A percentile compares a stretch with the other conserved stretches of the same genome.
These are phyloP conservation scores for Lactifluus pinguis DNA, from an alignment of 768 basidiomycete species.

Conservation along the genomic window DNA sequence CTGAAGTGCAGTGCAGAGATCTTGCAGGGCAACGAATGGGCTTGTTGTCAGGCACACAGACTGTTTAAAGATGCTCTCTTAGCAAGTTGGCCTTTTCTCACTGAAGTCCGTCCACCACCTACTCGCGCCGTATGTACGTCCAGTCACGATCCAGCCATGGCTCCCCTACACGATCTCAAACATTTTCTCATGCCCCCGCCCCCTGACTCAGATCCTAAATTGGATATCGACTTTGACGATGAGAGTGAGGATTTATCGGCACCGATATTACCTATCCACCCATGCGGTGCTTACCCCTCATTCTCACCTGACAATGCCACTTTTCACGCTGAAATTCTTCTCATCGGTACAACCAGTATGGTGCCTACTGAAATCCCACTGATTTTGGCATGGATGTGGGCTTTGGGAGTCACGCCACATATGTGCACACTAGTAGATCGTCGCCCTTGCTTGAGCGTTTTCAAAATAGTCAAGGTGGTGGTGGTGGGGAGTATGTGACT, in stretches of 20 bases:
- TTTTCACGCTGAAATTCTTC: constrained; percentile 50
- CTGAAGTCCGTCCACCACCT: constrained; percentile 32
- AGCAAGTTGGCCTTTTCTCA: constrained; percentile 43
- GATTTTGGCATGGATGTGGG: constrained; percentile 66
- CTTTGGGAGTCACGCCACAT: constrained; percentile 42
- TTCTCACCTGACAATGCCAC: constrained; percentile 42
- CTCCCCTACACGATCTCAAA: constrained; percentile 25
- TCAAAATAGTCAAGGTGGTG: constrained; percentile 21
- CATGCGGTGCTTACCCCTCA: constrained; percentile 26
- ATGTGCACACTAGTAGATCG: constrained; percentile 47
- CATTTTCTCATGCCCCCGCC: constrained; percentile 21
- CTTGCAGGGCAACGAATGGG: constrained; percentile 27
- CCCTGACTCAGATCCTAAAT: too few relatives aligned
- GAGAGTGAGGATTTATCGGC: background rate
- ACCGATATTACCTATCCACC: constrained; percentile 14
- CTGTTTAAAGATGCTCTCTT: constrained; percentile 51
- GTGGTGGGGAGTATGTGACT: constrained; percentile 16
- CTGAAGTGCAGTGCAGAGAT: too few relatives aligned
- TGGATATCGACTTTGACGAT: background rate
- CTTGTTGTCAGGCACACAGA: constrained; percentile 39
- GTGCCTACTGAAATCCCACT: constrained; percentile 51
- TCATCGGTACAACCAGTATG: constrained; percentile 44
- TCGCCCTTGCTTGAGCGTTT: constrained; percentile 47
- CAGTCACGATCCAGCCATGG: constrained; percentile 19
- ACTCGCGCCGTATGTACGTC: constrained; percentile 28